Evolutionary conservation across 139 green algal genomes (phyloP).

Genomic region (Volvox africanus): DNA sequence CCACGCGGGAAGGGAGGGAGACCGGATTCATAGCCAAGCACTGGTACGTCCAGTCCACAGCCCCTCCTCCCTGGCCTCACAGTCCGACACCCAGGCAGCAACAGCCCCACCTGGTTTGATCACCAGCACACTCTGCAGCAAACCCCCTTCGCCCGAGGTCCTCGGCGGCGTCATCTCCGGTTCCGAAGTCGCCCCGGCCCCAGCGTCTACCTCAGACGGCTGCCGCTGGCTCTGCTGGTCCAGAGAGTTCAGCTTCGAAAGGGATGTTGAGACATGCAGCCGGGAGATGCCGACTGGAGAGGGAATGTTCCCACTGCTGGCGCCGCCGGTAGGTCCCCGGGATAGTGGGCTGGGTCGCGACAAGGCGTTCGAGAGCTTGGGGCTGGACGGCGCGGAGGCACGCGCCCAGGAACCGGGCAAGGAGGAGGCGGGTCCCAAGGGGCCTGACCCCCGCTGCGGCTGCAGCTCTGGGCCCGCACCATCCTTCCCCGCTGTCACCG

Average conservation of each 20-base stretch:
- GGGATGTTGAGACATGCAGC: not conserved
- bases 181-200: not conserved
- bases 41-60: too few relatives aligned
- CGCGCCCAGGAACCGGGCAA: not conserved
- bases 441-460: not conserved
- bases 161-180: not conserved
- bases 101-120: constrained; percentile 3
- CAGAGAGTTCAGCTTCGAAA: not conserved
- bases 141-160: not conserved
- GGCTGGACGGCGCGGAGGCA: not conserved
- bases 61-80: too few relatives aligned
- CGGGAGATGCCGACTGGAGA: not conserved
- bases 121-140: constrained; percentile 44
- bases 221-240: not conserved
- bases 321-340: not conserved
- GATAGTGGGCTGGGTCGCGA: not conserved
- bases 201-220: not conserved
- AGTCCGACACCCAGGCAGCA: too few relatives aligned
- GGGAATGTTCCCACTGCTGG: not conserved
- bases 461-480: not conserved
- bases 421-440: not conserved
- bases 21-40: too few relatives aligned
- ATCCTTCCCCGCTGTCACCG: not conserved
- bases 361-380: not conserved
- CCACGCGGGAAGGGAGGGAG: too few relatives aligned